Percentiles rank a stretch among this genome's conserved stretches.
Evolutionary conservation across 163 green algal genomes (phyloP).

Genomic region (Volvox carteri): DNA sequence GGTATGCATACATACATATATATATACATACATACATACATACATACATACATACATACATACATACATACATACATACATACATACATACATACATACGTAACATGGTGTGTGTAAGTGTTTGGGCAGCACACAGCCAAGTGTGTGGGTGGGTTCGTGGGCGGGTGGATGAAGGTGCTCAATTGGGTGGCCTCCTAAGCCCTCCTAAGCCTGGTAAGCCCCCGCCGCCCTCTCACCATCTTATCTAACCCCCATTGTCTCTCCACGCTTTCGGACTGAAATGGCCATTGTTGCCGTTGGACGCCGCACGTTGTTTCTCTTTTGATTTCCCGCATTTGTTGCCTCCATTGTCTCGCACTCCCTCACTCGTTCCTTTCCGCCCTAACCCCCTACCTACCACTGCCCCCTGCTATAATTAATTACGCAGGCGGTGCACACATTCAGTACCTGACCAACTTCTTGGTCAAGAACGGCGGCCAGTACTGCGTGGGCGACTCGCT

Average conservation of each 20-base stretch:
- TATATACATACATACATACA: not conserved
- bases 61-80: not conserved
- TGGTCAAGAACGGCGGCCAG: conserved; percentile 28
- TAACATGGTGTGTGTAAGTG: not conserved
- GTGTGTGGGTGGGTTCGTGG: not conserved
- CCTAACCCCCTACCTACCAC: too few relatives aligned
- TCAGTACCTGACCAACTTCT: conserved; percentile 44
- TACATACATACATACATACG: not conserved
- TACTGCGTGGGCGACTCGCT: conserved; percentile 28
- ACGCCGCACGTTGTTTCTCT: too few relatives aligned
- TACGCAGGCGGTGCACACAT: conserved; percentile 55
- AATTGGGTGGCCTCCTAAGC: not conserved
- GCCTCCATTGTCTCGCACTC: too few relatives aligned
- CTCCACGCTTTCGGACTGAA: too few relatives aligned
- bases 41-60: not conserved
- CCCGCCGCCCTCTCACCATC: not conserved
- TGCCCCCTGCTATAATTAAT: too few relatives aligned
- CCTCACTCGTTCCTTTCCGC: not conserved
- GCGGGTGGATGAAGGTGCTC: not conserved
- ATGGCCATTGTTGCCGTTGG: too few relatives aligned
- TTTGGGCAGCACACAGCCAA: not conserved
- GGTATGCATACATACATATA: not conserved
- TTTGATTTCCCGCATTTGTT: too few relatives aligned
- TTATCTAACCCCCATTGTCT: too few relatives aligned
- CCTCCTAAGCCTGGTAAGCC: not conserved